A percentile compares a stretch with the other conserved stretches of the same genome.
Conservation (phyloP, 2,329 filamentous ascomycete genomes). For the Diaporthe eres region DNA sequence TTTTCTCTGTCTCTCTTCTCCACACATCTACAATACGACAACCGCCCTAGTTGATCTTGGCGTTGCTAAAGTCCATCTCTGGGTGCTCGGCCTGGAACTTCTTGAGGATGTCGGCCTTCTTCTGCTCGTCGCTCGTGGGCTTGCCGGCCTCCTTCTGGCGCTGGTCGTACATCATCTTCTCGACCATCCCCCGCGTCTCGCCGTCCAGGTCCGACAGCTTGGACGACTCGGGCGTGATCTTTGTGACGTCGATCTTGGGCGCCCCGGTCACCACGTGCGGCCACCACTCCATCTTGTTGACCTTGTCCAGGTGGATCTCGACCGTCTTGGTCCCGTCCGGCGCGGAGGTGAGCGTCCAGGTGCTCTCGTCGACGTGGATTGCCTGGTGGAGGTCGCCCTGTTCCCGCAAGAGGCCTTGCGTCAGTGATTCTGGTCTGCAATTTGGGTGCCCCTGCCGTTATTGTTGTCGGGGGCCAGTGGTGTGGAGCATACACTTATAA, state of each 20-base stretch:
- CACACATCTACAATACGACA: neutral
- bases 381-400: conserved; percentile 89
- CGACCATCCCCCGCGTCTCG: conserved; percentile 95
- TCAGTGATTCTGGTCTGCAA: neutral
- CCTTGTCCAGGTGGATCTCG: conserved; percentile 92
- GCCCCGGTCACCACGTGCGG: conserved; percentile 88
- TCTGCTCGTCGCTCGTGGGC: conserved; percentile 93
- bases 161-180: conserved; percentile 99
- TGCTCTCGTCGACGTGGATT: conserved; percentile 87
- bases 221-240: conserved; percentile 93
- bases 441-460: neutral
- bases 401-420: neutral
- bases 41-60: conserved; percentile 69
- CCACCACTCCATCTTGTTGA: conserved; percentile 99
- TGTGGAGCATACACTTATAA: conserved; percentile 76
- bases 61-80: conserved; percentile 81
- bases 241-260: conserved; percentile 93
- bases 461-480: neutral
- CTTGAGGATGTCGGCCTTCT: conserved; percentile 92
- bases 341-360: conserved; percentile 88
- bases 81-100: conserved; percentile 89
- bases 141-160: conserved; percentile 93
- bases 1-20: neutral
- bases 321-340: conserved; percentile 77
- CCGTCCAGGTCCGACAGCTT: conserved; percentile 94